Conservation (phyloP, 805 yeast genomes). For the Zygosaccharomyces kombuchaensis region DNA sequence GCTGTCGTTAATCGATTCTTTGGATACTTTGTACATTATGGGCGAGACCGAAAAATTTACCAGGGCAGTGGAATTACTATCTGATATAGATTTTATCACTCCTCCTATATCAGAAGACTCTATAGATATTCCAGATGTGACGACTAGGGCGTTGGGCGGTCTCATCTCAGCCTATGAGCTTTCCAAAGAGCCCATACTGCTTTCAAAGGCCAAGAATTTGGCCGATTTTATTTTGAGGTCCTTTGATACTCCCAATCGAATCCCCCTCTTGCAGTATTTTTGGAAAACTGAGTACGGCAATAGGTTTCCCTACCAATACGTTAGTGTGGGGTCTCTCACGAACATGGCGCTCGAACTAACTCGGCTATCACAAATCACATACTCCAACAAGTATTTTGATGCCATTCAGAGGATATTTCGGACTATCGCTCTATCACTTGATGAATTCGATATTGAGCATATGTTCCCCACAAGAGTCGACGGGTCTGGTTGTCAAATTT, state of each 20-base stretch:
- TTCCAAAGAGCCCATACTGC: conserved; percentile 36
- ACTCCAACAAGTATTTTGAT: conserved; percentile 45
- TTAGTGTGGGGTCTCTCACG: conserved; percentile 45
- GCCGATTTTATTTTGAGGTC: conserved; percentile 49
- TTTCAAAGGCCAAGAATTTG: conserved; percentile 40
- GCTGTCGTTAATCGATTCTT: conserved; percentile 45
- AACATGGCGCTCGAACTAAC: conserved; percentile 51
- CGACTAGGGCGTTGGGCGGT: conserved; percentile 47
- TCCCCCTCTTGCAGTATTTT: conserved; percentile 46
- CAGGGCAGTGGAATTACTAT: conserved; percentile 37
- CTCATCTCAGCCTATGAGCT: conserved; percentile 50
- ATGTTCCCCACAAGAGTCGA: conserved; percentile 45
- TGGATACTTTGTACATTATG: conserved; percentile 50
- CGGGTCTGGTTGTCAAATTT: conserved; percentile 46
- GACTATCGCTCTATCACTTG: conserved; percentile 34
- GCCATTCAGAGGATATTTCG: conserved; percentile 45
- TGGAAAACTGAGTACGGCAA: conserved; percentile 39
- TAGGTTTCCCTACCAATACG: conserved; percentile 37
- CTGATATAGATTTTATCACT: conserved; percentile 38
- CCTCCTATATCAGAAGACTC: conserved; percentile 42
- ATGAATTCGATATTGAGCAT: conserved; percentile 38
- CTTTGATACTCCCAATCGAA: conserved; percentile 54
- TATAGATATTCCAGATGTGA: conserved; percentile 45
- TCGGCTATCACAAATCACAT: conserved; percentile 48
- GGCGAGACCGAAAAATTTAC: conserved; percentile 38